phyloP scores from a whole-genome alignment of 2,329 filamentous ascomycete species.

The Fusarium begoniae region DNA sequence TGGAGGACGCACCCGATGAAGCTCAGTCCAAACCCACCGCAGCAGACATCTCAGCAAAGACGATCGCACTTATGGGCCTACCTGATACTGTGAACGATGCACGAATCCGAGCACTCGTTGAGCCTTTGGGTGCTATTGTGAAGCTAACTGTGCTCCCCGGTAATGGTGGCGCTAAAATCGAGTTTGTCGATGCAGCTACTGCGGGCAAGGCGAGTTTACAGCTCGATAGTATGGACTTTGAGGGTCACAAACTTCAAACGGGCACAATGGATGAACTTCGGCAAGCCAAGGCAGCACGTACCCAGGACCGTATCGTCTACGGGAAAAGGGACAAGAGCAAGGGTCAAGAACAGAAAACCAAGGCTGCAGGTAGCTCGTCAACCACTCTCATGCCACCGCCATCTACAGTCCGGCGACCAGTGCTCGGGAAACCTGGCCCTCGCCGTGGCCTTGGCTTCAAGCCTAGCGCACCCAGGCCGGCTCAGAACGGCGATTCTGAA shows the following conservation, averaged over 20 bases:
- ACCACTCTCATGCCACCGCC: conserved; percentile 56
- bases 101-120: conserved; percentile 77
- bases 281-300: conserved; percentile 56
- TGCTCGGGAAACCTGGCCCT: conserved; percentile 50
- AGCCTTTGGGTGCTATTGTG: conserved; percentile 74
- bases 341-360: conserved; percentile 42
- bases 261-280: conserved; percentile 66
- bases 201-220: conserved; percentile 76
- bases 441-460: conserved; percentile 58
- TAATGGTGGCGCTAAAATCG: conserved; percentile 86
- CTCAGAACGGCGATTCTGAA: conserved; percentile 35
- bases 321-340: conserved; percentile 40
- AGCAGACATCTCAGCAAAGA: conserved; percentile 69
- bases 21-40: conserved; percentile 50
- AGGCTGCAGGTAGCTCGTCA: conserved; percentile 7
- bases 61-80: conserved; percentile 83
- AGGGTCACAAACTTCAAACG: conserved; percentile 62
- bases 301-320: conserved; percentile 44
- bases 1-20: conserved; percentile 43
- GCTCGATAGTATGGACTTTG: conserved; percentile 65
- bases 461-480: conserved; percentile 29
- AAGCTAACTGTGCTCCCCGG: conserved; percentile 83
- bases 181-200: conserved; percentile 75
- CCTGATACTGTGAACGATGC: conserved; percentile 93
- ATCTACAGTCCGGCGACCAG: conserved; percentile 53